phyloP scores from a whole-genome alignment of 2,329 filamentous ascomycete genomes.

The Microascus cirrosus region DNA sequence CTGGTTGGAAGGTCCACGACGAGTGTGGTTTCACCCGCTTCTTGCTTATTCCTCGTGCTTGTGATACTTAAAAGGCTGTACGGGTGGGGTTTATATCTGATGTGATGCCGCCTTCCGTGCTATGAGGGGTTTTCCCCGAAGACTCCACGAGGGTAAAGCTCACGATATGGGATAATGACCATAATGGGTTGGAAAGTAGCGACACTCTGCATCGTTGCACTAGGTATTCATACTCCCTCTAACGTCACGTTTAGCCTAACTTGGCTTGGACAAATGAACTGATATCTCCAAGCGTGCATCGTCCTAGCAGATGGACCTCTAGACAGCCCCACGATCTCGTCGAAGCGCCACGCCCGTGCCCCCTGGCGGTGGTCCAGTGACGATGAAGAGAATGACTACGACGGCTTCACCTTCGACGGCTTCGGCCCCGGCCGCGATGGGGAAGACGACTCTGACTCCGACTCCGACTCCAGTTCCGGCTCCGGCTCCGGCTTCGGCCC shows the following conservation, averaged over 20 bases:
- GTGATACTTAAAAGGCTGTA: no score
- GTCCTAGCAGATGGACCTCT: background rate
- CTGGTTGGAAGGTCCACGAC: background rate
- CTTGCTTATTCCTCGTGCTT: no score
- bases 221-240: background rate
- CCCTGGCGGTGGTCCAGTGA: background rate
- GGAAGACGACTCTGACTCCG: background rate
- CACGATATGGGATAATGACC: no score
- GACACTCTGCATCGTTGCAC: background rate
- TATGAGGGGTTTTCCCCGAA: no score
- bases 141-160: no score
- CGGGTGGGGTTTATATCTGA: no score
- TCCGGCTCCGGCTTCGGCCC: background rate
- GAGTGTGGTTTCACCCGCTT: background rate
- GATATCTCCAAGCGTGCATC: background rate
- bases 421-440: background rate
- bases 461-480: background rate
- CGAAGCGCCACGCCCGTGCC: background rate
- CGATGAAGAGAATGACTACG: background rate
- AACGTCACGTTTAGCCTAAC: no score
- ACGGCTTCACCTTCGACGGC: background rate
- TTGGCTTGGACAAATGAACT: no score
- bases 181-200: background rate
- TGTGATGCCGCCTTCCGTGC: no score
- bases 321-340: background rate